These are phyloP conservation scores for Panus rudis DNA, from an alignment of 768 basidiomycete species.

Conservation along the genomic window DNA sequence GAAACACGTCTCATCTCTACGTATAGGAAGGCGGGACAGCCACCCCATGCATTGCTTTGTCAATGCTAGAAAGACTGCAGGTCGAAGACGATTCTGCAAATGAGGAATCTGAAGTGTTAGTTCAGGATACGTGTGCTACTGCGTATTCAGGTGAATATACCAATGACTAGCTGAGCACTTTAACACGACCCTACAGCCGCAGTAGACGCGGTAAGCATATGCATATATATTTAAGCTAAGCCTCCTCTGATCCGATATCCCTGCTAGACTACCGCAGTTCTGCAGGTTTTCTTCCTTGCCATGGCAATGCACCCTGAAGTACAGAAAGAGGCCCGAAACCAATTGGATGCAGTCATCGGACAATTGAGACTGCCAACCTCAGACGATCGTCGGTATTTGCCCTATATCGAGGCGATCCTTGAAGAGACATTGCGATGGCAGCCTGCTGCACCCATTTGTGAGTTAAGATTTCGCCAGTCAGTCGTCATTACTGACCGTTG, in stretches of 20 bases:
- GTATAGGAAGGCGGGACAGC: neutral
- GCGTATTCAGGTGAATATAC: neutral
- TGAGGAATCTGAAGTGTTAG: neutral
- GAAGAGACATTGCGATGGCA: constrained; percentile 1
- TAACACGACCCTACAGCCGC: constrained; percentile 2
- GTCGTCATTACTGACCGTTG: too few relatives aligned
- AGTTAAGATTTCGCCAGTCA: neutral
- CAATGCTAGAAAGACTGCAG: neutral
- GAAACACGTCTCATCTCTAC: neutral
- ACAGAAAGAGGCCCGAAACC: constrained; percentile 9
- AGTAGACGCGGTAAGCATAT: constrained; percentile 1
- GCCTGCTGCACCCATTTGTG: neutral
- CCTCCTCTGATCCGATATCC: neutral
- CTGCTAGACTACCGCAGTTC: constrained; percentile 3
- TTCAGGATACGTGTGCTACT: neutral
- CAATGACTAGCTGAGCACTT: neutral
- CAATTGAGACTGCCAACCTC: neutral
- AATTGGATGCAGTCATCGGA: constrained; percentile 18
- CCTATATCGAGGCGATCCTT: constrained; percentile 1
- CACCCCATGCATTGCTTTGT: neutral
- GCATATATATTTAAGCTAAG: neutral
- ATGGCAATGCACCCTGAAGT: neutral
- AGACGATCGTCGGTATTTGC: neutral
- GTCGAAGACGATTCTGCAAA: neutral
- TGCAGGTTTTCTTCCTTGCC: neutral